Percentiles rank a stretch among this genome's conserved stretches.
Evolutionary conservation across 73 alveolate species (phyloP).

Genomic region (Paramecium sexaurelia): DNA sequence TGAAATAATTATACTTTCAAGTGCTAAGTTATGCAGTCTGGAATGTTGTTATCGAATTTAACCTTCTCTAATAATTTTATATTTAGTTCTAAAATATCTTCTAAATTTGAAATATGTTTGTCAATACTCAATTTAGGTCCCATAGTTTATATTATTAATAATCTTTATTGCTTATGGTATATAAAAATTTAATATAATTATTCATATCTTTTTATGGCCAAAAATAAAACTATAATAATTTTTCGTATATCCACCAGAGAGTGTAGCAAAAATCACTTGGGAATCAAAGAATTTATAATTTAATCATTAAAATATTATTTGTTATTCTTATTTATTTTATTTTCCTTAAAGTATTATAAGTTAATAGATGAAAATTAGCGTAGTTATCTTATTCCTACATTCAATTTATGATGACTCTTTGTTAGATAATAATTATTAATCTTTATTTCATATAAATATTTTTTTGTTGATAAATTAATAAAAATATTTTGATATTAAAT

Average conservation of each 20-base stretch:
- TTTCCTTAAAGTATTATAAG: too few species aligned
- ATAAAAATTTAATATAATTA: neutral
- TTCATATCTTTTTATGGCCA: neutral
- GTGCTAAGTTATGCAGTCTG: slow-evolving; percentile 59
- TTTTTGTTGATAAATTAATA: too few species aligned
- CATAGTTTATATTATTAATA: slow-evolving; percentile 12
- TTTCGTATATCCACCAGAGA: neutral
- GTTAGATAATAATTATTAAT: too few species aligned
- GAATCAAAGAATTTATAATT: too few species aligned
- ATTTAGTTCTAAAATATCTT: slow-evolving; percentile 61
- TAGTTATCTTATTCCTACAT: too few species aligned
- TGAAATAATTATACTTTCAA: slow-evolving; percentile 48
- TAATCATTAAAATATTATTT: too few species aligned
- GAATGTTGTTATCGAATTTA: slow-evolving; percentile 61
- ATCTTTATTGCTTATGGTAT: neutral
- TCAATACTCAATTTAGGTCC: slow-evolving; percentile 63
- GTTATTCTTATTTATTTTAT: too few species aligned
- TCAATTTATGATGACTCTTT: too few species aligned
- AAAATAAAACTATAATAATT: neutral
- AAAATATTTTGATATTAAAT: too few species aligned
- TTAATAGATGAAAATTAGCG: too few species aligned
- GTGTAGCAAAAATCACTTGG: too few species aligned
- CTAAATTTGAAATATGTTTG: slow-evolving; percentile 62
- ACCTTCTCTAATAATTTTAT: slow-evolving; percentile 55
- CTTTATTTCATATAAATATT: too few species aligned